phyloP scores from a whole-genome alignment of 176 grass and related monocot species.

The Bolboschoenus planiculmis region DNA sequence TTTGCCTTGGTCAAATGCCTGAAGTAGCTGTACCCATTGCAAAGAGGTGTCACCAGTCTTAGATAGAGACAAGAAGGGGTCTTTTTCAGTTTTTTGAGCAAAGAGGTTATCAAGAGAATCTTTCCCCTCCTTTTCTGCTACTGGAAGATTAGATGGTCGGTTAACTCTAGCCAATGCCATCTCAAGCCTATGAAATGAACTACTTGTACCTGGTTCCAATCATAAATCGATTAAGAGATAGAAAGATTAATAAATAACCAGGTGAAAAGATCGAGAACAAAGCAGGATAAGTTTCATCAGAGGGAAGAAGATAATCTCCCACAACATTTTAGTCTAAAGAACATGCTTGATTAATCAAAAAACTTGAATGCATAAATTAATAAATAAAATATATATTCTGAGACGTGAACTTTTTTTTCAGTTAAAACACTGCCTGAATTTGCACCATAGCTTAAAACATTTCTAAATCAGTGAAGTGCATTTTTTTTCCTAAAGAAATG shows the following conservation, averaged over 20 bases:
- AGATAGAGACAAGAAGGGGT: neutral
- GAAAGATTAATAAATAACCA: neutral
- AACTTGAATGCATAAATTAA: neutral
- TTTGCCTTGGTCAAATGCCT: conserved; percentile 16
- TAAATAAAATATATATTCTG: neutral
- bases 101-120: conserved; percentile 14
- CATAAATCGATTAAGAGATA: neutral
- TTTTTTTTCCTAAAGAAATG: too few species aligned
- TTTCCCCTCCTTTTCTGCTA: neutral
- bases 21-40: conserved; percentile 17
- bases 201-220: neutral
- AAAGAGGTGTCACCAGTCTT: conserved; percentile 4
- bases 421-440: too few species aligned
- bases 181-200: neutral
- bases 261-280: neutral
- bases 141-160: neutral
- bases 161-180: conserved; percentile 14
- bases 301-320: neutral
- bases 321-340: neutral
- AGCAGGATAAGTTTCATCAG: neutral
- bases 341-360: neutral
- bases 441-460: neutral
- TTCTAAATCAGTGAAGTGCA: too few species aligned
- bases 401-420: too few species aligned
- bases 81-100: conserved; percentile 10